phyloP scores from a whole-genome alignment of 2,329 filamentous ascomycete species.

The Penicillium sp. region DNA sequence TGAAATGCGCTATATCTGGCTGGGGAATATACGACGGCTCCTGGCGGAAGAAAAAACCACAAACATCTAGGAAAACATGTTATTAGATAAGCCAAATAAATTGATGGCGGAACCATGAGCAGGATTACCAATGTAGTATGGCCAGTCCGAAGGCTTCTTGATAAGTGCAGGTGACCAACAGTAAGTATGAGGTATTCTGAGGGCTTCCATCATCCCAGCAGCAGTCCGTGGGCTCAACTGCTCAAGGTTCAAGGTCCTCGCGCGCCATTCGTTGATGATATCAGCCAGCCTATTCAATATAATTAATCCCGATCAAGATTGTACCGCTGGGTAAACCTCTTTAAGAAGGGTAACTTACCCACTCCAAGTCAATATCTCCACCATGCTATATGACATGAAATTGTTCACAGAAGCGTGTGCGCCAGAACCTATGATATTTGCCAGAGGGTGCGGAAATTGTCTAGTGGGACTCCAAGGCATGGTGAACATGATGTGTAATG shows the following conservation, averaged over 20 bases:
- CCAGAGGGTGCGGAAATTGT: conserved; percentile 47
- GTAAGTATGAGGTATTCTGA: too few relatives aligned
- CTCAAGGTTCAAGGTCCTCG: conserved; percentile 37
- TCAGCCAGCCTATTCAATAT: too few relatives aligned
- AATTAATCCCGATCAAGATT: too few relatives aligned
- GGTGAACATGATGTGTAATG: conserved; percentile 49
- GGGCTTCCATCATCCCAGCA: conserved; percentile 33
- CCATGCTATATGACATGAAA: conserved; percentile 42
- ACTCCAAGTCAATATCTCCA: conserved; percentile 48
- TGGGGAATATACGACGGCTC: conserved; percentile 34
- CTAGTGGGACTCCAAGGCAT: conserved; percentile 47
- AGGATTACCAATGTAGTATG: conserved; percentile 13
- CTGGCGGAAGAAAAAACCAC: conserved; percentile 44
- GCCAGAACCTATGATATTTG: conserved; percentile 38
- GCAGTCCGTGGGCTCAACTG: conserved; percentile 30
- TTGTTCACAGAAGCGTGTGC: conserved; percentile 36
- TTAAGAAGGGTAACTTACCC: too few relatives aligned
- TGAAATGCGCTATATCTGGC: conserved; percentile 40
- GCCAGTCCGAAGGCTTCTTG: too few relatives aligned
- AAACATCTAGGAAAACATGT: too few relatives aligned
- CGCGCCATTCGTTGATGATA: conserved; percentile 42
- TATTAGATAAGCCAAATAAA: too few relatives aligned
- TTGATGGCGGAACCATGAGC: not conserved
- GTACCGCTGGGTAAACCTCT: too few relatives aligned
- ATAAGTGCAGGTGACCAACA: too few relatives aligned